A percentile compares a stretch with the other conserved stretches of the same genome.
phyloP scores from a whole-genome alignment of 106 monocot genomes.

The Acorus gramineus region DNA sequence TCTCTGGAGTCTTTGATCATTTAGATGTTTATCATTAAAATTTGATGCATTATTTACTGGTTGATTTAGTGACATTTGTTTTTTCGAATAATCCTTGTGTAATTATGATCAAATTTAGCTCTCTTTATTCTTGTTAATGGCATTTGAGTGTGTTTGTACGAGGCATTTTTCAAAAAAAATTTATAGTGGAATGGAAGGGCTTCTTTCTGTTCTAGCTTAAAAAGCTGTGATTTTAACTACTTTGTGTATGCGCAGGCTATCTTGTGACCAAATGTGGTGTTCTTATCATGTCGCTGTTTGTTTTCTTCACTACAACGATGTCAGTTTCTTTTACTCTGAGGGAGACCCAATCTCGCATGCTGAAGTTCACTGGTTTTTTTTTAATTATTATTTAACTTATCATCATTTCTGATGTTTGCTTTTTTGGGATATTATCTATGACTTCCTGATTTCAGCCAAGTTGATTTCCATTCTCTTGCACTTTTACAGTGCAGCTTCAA shows the following conservation, averaged over 20 bases:
- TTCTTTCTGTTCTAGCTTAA: no score
- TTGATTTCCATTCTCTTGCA: neutral
- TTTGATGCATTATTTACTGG: no score
- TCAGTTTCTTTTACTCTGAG: slow-evolving; percentile 96
- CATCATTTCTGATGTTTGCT: neutral
- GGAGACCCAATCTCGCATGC: slow-evolving; percentile 99
- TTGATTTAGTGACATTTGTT: no score
- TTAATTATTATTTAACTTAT: neutral
- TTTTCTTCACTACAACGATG: slow-evolving; percentile 99
- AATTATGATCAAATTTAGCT: no score
- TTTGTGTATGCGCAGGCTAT: slow-evolving; percentile 47
- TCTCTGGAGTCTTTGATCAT: no score
- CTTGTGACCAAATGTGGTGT: slow-evolving; percentile 96
- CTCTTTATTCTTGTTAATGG: no score
- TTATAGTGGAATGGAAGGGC: no score
- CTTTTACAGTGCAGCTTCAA: slow-evolving; percentile 91
- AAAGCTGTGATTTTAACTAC: no score
- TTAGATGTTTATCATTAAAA: no score
- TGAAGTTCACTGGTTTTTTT: slow-evolving; percentile 84
- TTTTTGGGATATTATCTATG: neutral
- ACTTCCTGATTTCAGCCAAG: neutral
- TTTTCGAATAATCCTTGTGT: no score
- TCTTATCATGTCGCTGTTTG: slow-evolving; percentile 97
- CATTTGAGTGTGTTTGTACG: no score
- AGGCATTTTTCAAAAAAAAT: no score